Base-by-base conservation (phyloP, 768 basidiomycete species). In the Artomyces pyxidatus region DNA sequence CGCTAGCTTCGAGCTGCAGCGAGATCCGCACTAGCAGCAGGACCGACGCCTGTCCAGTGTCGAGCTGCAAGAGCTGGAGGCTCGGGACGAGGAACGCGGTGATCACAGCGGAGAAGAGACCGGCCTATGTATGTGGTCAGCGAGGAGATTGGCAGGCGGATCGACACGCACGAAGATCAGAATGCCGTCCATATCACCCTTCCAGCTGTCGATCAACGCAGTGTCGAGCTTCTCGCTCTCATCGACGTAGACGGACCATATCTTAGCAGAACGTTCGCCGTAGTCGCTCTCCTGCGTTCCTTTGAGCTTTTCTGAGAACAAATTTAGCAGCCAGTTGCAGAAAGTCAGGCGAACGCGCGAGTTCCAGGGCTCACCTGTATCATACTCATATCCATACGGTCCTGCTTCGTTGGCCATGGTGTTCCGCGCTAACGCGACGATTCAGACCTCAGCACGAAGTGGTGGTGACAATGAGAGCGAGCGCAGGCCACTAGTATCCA, bases 51-150 rank as follows among this genome's bases (percentile, higher is more conserved):
- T 45, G 14, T n/a, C 39, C 35, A 6, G 43, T 29, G 22, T 60
- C 47, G 4, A 51, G 45, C 35, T 51, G 49, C 14, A 60, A 42
- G n/a, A 42, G 32, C 22, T 58, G 44, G 21, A 52, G 56, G 17
- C 56, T 48, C 42, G 56, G 47, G 25, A 60, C 32, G n/a, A 56
- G 27, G 35, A 61, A 58, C 1, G 52, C 37, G 3, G 57, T 54
- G 4, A 58, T 47, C 11, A 52, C 51, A 2, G 54, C 57, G 19
- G 60, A 58, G 45, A 61, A 58, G 1, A 61, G 51, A 37, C 60
- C 59, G 0, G 60, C 55, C 60, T 61, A 26, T 3, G 52, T 14
- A 3, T 19, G 25, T 12, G 26, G 11, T n/a, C 6, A 4, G 17
- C 28, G 26, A 54, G 2, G 26, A 2, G 25, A 14, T 25, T 19